A percentile compares a stretch with the other conserved stretches of the same genome.
These are phyloP conservation scores for Sclerotinia nivalis DNA, from an alignment of 2,329 filamentous ascomycete species.

Conservation along the genomic window DNA sequence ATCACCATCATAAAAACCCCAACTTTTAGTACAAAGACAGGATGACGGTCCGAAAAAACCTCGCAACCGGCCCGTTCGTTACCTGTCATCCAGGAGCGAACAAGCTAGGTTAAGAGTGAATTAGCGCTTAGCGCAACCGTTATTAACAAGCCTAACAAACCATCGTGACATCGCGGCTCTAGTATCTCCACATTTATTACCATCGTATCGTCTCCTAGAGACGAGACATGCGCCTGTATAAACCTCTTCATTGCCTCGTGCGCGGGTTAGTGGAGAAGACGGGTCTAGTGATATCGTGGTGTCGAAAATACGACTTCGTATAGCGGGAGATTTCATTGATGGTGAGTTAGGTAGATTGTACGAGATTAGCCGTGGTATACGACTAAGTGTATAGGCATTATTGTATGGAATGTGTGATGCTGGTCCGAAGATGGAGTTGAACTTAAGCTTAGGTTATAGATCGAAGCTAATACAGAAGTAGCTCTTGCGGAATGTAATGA, in stretches of 20 bases:
- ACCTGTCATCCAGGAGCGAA: not conserved
- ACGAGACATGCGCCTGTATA: not conserved
- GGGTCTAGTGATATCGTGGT: not conserved
- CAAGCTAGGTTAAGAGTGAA: not conserved
- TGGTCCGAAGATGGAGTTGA: not conserved
- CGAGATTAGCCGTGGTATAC: not conserved
- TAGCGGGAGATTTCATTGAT: not conserved
- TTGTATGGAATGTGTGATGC: not conserved
- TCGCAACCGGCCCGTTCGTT: not conserved
- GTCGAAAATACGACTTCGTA: not conserved
- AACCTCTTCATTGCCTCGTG: not conserved
- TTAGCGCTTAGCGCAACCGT: not conserved
- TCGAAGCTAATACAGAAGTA: no score
- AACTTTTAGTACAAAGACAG: not conserved
- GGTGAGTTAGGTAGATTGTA: not conserved
- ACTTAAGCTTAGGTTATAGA: not conserved
- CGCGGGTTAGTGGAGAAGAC: not conserved
- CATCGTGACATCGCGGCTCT: not conserved
- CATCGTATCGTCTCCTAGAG: not conserved
- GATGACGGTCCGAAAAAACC: not conserved
- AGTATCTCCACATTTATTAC: not conserved
- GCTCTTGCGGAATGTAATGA: not conserved
- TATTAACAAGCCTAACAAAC: slow-evolving; percentile 10
- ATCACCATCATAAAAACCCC: not conserved
- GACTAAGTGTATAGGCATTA: not conserved